phyloP scores from a whole-genome alignment of 1,284 basidiomycete genomes.

The Apiotrichum brassicae region DNA sequence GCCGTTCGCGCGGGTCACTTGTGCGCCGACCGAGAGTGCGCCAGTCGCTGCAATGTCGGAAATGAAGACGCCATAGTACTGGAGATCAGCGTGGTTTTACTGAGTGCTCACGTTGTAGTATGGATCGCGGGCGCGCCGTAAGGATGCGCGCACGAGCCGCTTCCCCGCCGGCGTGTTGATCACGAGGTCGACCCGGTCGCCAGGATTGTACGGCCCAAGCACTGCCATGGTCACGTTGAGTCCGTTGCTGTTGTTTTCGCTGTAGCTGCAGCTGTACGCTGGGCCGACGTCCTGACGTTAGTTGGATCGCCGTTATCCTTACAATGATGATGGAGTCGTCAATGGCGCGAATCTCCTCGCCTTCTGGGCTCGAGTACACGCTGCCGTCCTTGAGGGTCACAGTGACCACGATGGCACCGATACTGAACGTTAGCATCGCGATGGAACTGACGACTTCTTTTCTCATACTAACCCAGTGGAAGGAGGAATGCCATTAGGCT shows the following conservation, averaged over 20 bases:
- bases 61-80: constrained; percentile 12
- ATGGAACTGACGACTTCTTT: no score
- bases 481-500: not conserved
- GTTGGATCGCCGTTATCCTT: not conserved
- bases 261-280: constrained; percentile 13
- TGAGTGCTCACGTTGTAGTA: constrained; percentile 8
- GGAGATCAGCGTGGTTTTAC: not conserved
- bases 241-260: constrained; percentile 1
- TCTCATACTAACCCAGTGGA: not conserved
- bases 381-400: constrained; percentile 10
- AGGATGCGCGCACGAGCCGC: constrained; percentile 3
- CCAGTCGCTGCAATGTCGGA: not conserved
- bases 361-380: constrained; percentile 6
- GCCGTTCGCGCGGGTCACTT: constrained; percentile 10
- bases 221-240: constrained; percentile 17
- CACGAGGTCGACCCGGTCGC: constrained; percentile 15
- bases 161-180: constrained; percentile 1
- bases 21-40: not conserved
- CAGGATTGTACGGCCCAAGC: constrained; percentile 9
- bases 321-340: constrained; percentile 14
- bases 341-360: constrained; percentile 3
- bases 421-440: not conserved
- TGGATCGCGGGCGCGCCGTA: constrained; percentile 4
- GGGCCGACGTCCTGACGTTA: constrained; percentile 2
- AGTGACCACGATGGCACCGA: constrained; percentile 1